A percentile compares a stretch with the other conserved stretches of the same genome.
Conservation (phyloP, 768 basidiomycete genomes). For the Podaxis sp. region DNA sequence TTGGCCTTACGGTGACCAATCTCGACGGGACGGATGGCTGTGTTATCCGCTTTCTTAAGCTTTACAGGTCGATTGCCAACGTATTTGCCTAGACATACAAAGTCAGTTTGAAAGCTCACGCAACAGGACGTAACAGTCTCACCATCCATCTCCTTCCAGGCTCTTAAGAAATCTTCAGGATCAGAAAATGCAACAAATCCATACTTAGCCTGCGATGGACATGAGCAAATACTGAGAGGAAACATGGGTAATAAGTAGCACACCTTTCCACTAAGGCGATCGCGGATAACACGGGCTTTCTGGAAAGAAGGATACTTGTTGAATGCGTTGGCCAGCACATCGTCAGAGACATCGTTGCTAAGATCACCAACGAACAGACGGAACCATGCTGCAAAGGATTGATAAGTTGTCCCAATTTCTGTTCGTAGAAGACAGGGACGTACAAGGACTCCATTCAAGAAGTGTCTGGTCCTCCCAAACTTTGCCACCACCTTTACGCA, state of each 20-base stretch:
- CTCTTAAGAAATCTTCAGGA: slow-evolving; percentile 96
- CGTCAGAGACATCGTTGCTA: slow-evolving; percentile 97
- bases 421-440: slow-evolving; percentile 30
- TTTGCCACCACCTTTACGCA: slow-evolving; percentile 94
- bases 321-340: slow-evolving; percentile 91
- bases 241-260: slow-evolving; percentile 26
- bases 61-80: slow-evolving; percentile 98
- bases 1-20: slow-evolving; percentile 93
- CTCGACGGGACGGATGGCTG: slow-evolving; percentile 84
- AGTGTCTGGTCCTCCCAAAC: slow-evolving; percentile 98
- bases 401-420: slow-evolving; percentile 11
- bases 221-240: slow-evolving; percentile 7
- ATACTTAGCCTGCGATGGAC: slow-evolving; percentile 73
- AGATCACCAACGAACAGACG: slow-evolving; percentile 96
- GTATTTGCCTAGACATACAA: slow-evolving; percentile 71
- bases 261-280: slow-evolving; percentile 89
- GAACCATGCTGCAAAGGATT: slow-evolving; percentile 78
- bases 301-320: slow-evolving; percentile 90
- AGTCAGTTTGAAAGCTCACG: neutral
- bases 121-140: slow-evolving; percentile 23
- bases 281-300: slow-evolving; percentile 94
- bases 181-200: slow-evolving; percentile 98
- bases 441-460: slow-evolving; percentile 96
- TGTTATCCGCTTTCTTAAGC: slow-evolving; percentile 90
- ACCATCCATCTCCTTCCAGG: slow-evolving; percentile 99